Evolutionary conservation across 2,329 filamentous ascomycete genomes (phyloP).

Genomic region (Colletotrichum incanum): DNA sequence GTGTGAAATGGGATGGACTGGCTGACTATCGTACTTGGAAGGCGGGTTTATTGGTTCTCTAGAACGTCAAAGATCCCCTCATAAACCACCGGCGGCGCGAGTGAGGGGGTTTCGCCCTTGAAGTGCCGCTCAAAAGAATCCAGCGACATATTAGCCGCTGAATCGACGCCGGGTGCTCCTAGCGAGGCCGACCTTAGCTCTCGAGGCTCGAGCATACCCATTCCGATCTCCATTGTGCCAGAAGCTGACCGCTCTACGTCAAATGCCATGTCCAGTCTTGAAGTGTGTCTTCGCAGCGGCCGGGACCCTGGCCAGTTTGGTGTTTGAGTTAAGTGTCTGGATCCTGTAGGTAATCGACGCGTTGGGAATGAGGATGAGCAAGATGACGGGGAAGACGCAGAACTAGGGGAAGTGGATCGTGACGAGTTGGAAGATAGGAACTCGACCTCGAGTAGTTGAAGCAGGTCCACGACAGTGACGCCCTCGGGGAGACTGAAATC

Average conservation of each 20-base stretch:
- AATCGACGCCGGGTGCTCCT: background rate
- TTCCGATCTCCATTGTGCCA: conserved; percentile 28
- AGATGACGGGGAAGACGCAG: conserved; percentile 11
- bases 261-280: conserved; percentile 33
- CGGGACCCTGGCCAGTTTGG: conserved; percentile 19
- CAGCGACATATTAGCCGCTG: background rate
- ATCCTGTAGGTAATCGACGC: background rate
- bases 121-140: conserved; percentile 16
- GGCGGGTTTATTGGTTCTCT: conserved; percentile 20
- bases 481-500: conserved; percentile 33
- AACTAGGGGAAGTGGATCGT: conserved; percentile 1
- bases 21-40: too few species aligned
- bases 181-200: conserved; percentile 25
- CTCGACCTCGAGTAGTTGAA: conserved; percentile 36
- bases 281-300: conserved; percentile 26
- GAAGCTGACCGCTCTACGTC: conserved; percentile 35
- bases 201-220: conserved; percentile 38
- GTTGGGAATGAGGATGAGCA: background rate
- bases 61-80: conserved; percentile 41
- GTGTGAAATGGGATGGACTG: background rate
- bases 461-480: conserved; percentile 36
- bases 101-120: conserved; percentile 17
- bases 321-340: background rate
- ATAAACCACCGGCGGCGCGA: conserved; percentile 13
- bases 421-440: conserved; percentile 16